These are phyloP conservation scores for Exophiala viscosa DNA, from an alignment of 2,329 filamentous ascomycete genomes.

Conservation along the genomic window DNA sequence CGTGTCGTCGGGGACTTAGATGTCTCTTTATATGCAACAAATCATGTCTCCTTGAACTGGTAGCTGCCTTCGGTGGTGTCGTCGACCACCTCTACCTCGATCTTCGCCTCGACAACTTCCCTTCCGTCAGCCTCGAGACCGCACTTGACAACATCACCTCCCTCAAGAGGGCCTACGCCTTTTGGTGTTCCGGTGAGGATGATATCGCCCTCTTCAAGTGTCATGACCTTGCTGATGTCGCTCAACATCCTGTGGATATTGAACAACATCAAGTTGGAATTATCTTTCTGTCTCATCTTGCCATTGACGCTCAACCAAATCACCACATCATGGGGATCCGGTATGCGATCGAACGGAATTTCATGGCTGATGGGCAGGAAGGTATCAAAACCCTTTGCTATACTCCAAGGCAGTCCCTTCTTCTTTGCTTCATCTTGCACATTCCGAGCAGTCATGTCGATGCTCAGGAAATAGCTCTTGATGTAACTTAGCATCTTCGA, in stretches of 20 bases:
- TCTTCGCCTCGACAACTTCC: constrained; percentile 77
- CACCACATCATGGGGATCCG: constrained; percentile 83
- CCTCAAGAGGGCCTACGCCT: constrained; percentile 80
- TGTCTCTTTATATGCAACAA: background rate
- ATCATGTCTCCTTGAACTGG: constrained; percentile 68
- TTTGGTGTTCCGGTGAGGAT: constrained; percentile 96
- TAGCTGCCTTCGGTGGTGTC: constrained; percentile 64
- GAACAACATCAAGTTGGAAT: constrained; percentile 92
- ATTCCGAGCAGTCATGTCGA: constrained; percentile 97
- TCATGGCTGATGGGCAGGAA: constrained; percentile 83
- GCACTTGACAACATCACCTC: constrained; percentile 82
- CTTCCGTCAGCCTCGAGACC: constrained; percentile 75
- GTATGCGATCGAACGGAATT: constrained; percentile 74
- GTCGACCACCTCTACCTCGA: constrained; percentile 80
- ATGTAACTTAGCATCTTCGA: constrained; percentile 74
- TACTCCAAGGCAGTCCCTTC: constrained; percentile 93
- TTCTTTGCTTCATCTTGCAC: constrained; percentile 95
- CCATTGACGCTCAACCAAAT: constrained; percentile 82
- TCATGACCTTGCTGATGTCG: constrained; percentile 94
- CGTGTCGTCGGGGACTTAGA: background rate
- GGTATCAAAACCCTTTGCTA: constrained; percentile 96
- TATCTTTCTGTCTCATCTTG: constrained; percentile 74
- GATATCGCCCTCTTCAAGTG: constrained; percentile 84
- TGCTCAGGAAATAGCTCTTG: constrained; percentile 79
- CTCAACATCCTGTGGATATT: constrained; percentile 79